Percentiles rank a stretch among this genome's conserved stretches.
Evolutionary conservation across 1,284 basidiomycete species (phyloP).

Genomic region (Puccinia hordei): DNA sequence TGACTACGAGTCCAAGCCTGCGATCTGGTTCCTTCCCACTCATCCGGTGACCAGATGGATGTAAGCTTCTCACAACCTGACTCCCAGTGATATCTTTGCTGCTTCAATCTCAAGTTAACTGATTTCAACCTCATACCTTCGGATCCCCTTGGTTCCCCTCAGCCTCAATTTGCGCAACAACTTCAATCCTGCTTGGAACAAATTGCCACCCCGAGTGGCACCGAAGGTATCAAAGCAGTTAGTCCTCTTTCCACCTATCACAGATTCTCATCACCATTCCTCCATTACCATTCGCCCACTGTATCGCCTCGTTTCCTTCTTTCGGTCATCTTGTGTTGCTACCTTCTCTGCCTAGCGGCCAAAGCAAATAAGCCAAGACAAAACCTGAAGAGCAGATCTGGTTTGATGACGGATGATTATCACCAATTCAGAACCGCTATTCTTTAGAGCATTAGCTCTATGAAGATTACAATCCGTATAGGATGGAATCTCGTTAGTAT

Average conservation of each 20-base stretch:
- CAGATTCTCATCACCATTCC: background rate
- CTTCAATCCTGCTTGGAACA: conserved; percentile 49
- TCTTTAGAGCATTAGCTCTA: conserved; percentile 36
- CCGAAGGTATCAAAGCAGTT: conserved; percentile 47
- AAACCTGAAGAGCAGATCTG: background rate
- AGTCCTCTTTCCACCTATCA: conserved; percentile 1
- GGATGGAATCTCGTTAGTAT: conserved; percentile 52
- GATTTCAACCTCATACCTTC: too few relatives aligned
- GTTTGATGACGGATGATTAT: conserved; percentile 49
- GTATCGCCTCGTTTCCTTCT: background rate
- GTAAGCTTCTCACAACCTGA: too few relatives aligned
- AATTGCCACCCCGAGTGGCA: conserved; percentile 36
- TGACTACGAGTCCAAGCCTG: too few relatives aligned
- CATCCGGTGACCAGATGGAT: too few relatives aligned
- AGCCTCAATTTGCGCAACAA: conserved; percentile 47
- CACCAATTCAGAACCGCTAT: conserved; percentile 50
- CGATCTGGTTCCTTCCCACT: too few relatives aligned
- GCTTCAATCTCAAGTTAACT: too few relatives aligned
- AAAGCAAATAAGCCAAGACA: background rate
- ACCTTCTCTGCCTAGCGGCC: background rate
- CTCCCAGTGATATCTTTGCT: too few relatives aligned
- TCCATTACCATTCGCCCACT: background rate
- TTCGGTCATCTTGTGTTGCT: too few relatives aligned
- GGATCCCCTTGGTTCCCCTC: too few relatives aligned
- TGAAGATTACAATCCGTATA: conserved; percentile 49